Percentiles rank a stretch among this genome's conserved stretches.
phyloP scores from a whole-genome alignment of 352 stramenopile genomes.

The Phytophthora sp. region DNA sequence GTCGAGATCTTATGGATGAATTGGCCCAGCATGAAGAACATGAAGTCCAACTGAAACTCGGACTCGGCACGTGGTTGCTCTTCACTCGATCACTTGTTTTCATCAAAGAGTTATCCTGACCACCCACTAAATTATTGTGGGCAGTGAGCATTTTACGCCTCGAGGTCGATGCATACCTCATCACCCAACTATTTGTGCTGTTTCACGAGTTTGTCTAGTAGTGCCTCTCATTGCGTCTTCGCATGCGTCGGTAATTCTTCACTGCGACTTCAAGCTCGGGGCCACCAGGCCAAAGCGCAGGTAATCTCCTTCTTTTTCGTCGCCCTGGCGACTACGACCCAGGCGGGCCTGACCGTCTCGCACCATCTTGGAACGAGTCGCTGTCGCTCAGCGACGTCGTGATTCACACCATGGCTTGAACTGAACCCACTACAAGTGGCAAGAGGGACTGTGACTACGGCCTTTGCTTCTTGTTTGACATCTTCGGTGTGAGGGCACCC shows the following conservation, averaged over 20 bases:
- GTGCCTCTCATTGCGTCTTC: neutral
- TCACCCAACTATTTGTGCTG: neutral
- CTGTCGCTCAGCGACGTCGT: neutral
- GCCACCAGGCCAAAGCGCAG: neutral
- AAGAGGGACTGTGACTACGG: neutral
- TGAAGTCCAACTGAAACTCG: too few species aligned
- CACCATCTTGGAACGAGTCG: constrained; percentile 2
- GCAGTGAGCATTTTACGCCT: neutral
- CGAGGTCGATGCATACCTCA: constrained; percentile 6
- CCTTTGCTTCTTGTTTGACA: neutral
- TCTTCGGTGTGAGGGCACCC: too few species aligned
- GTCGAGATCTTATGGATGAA: too few species aligned
- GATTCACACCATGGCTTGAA: neutral
- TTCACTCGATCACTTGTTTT: neutral
- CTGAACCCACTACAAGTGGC: neutral
- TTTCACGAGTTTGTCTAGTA: neutral
- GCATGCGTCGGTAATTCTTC: neutral
- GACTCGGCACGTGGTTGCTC: constrained; percentile 2
- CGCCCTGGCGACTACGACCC: constrained; percentile 2
- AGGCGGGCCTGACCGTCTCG: neutral
- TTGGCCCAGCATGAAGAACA: too few species aligned
- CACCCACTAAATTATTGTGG: neutral
- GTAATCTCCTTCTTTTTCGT: constrained; percentile 3
- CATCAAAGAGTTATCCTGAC: neutral
- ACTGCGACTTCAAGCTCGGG: constrained; percentile 15